Evolutionary conservation across 345 rosid genomes (phyloP).

Genomic region (Adansonia digitata): DNA sequence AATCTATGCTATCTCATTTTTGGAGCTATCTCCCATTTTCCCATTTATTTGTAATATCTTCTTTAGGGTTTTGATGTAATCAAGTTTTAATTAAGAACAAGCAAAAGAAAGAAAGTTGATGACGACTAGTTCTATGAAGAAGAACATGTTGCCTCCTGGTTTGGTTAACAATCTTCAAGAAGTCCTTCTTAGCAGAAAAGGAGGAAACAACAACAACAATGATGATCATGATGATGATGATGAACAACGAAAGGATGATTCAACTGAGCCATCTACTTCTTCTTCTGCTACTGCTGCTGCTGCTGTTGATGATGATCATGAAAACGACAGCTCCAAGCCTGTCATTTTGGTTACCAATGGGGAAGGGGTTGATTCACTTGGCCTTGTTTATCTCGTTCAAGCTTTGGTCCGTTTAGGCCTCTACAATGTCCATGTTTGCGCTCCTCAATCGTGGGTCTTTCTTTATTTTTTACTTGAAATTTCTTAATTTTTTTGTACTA

Average conservation of each 20-base stretch:
- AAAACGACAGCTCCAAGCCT: constrained; percentile 58
- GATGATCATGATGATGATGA: constrained; percentile 6
- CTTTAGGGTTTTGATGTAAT: too few relatives aligned
- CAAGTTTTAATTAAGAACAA: too few relatives aligned
- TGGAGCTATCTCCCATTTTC: too few relatives aligned
- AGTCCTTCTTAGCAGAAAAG: constrained; percentile 59
- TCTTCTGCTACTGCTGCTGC: constrained; percentile 30
- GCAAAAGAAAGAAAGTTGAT: too few relatives aligned
- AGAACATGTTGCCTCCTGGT: constrained; percentile 64
- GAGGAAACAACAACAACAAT: constrained; percentile 11
- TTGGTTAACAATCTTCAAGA: constrained; percentile 81
- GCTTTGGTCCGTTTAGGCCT: constrained; percentile 76
- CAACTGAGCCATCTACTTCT: constrained; percentile 52
- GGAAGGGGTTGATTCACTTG: constrained; percentile 91
- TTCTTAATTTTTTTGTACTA: background rate
- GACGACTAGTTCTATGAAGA: too few relatives aligned
- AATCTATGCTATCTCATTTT: too few relatives aligned
- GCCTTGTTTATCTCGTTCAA: constrained; percentile 78
- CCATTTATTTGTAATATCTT: too few relatives aligned
- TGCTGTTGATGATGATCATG: too few relatives aligned
- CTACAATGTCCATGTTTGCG: constrained; percentile 84
- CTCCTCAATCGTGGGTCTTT: constrained; percentile 78
- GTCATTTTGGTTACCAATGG: constrained; percentile 73
- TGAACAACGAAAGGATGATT: constrained; percentile 25
- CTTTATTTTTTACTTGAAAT: background rate